phyloP scores from a whole-genome alignment of 2,329 filamentous ascomycete genomes.

The Ascochyta clinopodiicola region DNA sequence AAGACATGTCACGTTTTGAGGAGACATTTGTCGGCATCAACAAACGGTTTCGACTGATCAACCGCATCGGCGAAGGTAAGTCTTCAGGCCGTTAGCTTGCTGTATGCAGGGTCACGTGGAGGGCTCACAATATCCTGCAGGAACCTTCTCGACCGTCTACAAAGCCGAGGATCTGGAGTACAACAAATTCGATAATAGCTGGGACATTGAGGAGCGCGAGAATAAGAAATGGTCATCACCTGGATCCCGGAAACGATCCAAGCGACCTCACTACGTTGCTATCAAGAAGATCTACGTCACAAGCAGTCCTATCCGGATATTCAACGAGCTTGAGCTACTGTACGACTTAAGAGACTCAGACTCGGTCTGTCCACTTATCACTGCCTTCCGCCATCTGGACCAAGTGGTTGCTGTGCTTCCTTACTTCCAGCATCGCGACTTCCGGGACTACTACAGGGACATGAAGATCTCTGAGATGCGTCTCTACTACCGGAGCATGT shows the following conservation, averaged over 20 bases:
- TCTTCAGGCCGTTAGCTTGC: conserved; percentile 29
- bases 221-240: conserved; percentile 72
- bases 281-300: conserved; percentile 99
- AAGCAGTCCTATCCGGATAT: conserved; percentile 88
- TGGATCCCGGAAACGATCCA: conserved; percentile 62
- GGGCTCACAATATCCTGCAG: conserved; percentile 56
- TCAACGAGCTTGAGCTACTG: conserved; percentile 94
- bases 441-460: conserved; percentile 90
- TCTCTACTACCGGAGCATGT: conserved; percentile 86
- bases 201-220: conserved; percentile 76
- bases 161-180: conserved; percentile 95
- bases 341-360: conserved; percentile 83
- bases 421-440: conserved; percentile 95
- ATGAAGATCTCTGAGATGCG: conserved; percentile 87
- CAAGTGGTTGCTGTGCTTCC: conserved; percentile 94
- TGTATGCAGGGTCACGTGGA: conserved; percentile 32
- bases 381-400: conserved; percentile 91
- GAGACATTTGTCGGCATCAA: conserved; percentile 83
- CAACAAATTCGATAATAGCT: conserved; percentile 81
- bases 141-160: conserved; percentile 98
- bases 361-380: conserved; percentile 93
- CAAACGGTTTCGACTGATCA: conserved; percentile 86
- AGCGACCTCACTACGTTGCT: conserved; percentile 78
- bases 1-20: conserved; percentile 88
- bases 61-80: conserved; percentile 93